phyloP scores from a whole-genome alignment of 192 early-diverging fungal genomes.

The Phlyctochytrium planicorne region DNA sequence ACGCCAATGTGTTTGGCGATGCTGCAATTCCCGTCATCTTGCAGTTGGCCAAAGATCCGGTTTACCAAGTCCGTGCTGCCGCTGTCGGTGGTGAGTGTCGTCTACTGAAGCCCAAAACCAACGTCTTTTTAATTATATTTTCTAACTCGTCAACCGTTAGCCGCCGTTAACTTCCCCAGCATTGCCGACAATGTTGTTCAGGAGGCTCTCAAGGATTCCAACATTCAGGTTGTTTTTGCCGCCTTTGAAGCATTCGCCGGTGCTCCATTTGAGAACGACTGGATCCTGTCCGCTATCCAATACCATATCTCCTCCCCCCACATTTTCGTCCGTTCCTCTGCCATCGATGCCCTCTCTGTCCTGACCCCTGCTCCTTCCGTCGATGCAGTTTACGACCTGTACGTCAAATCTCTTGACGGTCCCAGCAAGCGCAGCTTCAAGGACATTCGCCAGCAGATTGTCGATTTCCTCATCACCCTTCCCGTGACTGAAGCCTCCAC shows the following conservation, averaged over 20 bases:
- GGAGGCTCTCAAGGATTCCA: background rate
- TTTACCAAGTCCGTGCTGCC: too few relatives aligned
- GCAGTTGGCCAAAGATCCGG: too few relatives aligned
- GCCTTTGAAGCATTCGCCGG: slow-evolving; percentile 2
- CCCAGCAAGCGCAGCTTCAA: background rate
- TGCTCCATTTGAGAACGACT: background rate
- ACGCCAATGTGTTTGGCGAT: background rate
- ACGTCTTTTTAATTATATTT: too few relatives aligned
- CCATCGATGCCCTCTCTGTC: background rate
- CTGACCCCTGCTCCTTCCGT: background rate
- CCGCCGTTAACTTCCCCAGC: too few relatives aligned
- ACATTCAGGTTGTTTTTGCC: background rate
- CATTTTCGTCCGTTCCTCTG: background rate
- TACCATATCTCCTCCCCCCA: background rate
- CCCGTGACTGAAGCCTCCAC: background rate
- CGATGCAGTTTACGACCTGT: background rate
- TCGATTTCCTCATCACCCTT: background rate
- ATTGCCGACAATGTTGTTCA: background rate
- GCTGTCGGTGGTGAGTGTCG: too few relatives aligned
- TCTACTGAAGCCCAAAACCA: too few relatives aligned
- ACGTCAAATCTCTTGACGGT: background rate
- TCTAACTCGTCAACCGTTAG: too few relatives aligned
- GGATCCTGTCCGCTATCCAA: background rate
- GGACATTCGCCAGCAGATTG: slow-evolving; percentile 2
- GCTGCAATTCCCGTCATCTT: too few relatives aligned